phyloP scores from a whole-genome alignment of 345 rosid genomes.

The Tarenaya hassleriana region DNA sequence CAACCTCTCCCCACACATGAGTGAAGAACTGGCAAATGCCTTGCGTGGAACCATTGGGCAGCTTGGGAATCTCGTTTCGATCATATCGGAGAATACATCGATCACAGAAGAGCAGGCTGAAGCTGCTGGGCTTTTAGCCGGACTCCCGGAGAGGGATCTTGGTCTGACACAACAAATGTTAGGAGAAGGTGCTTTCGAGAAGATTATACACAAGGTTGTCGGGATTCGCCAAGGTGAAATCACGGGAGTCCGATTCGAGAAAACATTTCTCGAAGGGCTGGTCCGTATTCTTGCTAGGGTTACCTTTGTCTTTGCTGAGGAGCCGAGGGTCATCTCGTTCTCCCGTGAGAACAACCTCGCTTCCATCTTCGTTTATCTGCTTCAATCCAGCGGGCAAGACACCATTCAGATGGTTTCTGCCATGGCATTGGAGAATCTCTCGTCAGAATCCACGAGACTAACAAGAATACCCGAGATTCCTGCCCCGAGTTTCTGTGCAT shows the following conservation, averaged over 20 bases:
- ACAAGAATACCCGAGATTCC: slow-evolving; percentile 75
- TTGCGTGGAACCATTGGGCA: slow-evolving; percentile 79
- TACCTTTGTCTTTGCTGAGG: slow-evolving; percentile 70
- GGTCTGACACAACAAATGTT: slow-evolving; percentile 82
- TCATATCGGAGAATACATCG: slow-evolving; percentile 54
- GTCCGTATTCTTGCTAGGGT: slow-evolving; percentile 68
- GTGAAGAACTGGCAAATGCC: slow-evolving; percentile 73
- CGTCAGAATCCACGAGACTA: slow-evolving; percentile 68
- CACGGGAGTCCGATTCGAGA: slow-evolving; percentile 66
- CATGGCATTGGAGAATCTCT: slow-evolving; percentile 77
- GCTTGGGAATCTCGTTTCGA: slow-evolving; percentile 59
- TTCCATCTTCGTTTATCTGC: slow-evolving; percentile 58
- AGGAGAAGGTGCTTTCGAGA: slow-evolving; percentile 63
- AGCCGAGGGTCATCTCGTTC: slow-evolving; percentile 49
- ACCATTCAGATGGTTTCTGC: slow-evolving; percentile 80
- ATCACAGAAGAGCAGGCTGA: slow-evolving; percentile 89
- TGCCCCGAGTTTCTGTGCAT: slow-evolving; percentile 43
- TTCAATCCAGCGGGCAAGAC: slow-evolving; percentile 67
- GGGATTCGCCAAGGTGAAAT: slow-evolving; percentile 67
- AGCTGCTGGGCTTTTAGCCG: slow-evolving; percentile 86
- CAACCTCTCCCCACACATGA: slow-evolving; percentile 75
- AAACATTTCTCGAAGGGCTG: slow-evolving; percentile 74
- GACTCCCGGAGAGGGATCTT: slow-evolving; percentile 91
- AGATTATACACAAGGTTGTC: slow-evolving; percentile 44
- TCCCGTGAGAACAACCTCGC: slow-evolving; percentile 65